Evolutionary conservation across 2,329 filamentous ascomycete genomes (phyloP), one percentile per base, ranked within the genome.

Genomic region (Arthrobotrys musiformis): DNA sequence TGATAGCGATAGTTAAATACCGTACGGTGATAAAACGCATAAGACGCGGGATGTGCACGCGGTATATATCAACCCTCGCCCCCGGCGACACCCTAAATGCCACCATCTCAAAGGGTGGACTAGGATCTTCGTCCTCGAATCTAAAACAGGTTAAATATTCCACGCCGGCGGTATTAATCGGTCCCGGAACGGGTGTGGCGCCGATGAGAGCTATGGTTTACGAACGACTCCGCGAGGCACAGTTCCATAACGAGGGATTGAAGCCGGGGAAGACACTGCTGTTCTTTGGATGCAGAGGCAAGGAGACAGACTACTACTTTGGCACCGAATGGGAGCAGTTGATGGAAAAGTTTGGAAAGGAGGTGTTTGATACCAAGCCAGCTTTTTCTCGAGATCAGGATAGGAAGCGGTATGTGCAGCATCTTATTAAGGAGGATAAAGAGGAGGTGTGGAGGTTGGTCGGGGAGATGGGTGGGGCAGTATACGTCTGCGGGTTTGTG

Each of bases 1-100:
- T 97, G 2, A 88, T 94, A 46, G 94, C 95, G 0, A 90, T 98
- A 69, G 94, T 99, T 75, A 93, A 94, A 82, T 98, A 97, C 83
- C 89, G 90, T 79, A 97, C 94, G 0, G 89, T 97, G 28, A 91
- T 97, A 75, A 92, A 92, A 81, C 91, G 92, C 78, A 90, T 92
- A 2, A 89, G 95, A 17, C 88, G 94, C 81, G 95, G 95, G 0
- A 90, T 99, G 56, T 97, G 94, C 83, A 97, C 95, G 4, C 89
- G 92, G 24, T 98, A 97, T 82, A 86, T 98, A 17, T 88, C 91
- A 19, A 86, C 87, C 3, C 86, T 98, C 0, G 83, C 84, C 3
- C 84, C 86, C 0, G 87, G 87, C 0, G 89, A 90, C 8, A 83
- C 84, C 0, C 84, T 97, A 15, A 86, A 84, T 24, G 86, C 96